Evolutionary conservation across 2,329 filamentous ascomycete species (phyloP).

Genomic region (Chrysosphaeria jannelii): DNA sequence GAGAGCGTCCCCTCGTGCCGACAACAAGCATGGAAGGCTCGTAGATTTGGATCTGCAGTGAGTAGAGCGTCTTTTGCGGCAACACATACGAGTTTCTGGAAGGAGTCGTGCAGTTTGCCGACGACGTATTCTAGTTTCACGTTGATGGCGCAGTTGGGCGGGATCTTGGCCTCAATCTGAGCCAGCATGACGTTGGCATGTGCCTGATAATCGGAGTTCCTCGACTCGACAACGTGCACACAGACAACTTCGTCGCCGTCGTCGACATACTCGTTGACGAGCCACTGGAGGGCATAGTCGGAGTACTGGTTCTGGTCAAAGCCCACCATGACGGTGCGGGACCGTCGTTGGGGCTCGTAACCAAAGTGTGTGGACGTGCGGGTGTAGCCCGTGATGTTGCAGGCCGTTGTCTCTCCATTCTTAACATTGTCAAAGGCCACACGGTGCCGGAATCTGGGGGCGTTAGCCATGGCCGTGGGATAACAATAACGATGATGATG

Average conservation of each 20-base stretch:
- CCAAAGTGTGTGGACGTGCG: slow-evolving; percentile 65
- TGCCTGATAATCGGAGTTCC: slow-evolving; percentile 40
- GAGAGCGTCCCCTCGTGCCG: slow-evolving; percentile 55
- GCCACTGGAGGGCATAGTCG: slow-evolving; percentile 74
- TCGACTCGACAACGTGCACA: slow-evolving; percentile 48
- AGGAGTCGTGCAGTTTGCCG: slow-evolving; percentile 69
- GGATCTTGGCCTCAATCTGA: slow-evolving; percentile 50
- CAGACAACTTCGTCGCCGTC: slow-evolving; percentile 87
- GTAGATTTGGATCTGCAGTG: slow-evolving; percentile 52
- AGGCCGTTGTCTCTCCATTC: slow-evolving; percentile 24
- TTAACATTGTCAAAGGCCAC: slow-evolving; percentile 30
- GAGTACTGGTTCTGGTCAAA: slow-evolving; percentile 80
- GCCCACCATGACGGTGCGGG: slow-evolving; percentile 69
- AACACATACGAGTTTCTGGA: slow-evolving; percentile 51
- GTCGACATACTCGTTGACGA: slow-evolving; percentile 72
- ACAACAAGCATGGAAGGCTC: slow-evolving; percentile 78
- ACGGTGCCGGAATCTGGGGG: slow-evolving; percentile 23
- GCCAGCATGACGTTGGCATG: slow-evolving; percentile 49
- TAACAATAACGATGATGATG: not conserved
- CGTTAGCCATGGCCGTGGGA: slow-evolving; percentile 8
- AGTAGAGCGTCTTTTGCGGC: not conserved
- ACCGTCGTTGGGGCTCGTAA: slow-evolving; percentile 52
- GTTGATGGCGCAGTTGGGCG: slow-evolving; percentile 52
- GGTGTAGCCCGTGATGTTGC: slow-evolving; percentile 39
- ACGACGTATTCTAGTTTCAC: slow-evolving; percentile 66